Percentiles rank a stretch among this genome's conserved stretches.
Evolutionary conservation across 2,329 filamentous ascomycete genomes (phyloP).

Genomic region (Stachybotrys chartarum): DNA sequence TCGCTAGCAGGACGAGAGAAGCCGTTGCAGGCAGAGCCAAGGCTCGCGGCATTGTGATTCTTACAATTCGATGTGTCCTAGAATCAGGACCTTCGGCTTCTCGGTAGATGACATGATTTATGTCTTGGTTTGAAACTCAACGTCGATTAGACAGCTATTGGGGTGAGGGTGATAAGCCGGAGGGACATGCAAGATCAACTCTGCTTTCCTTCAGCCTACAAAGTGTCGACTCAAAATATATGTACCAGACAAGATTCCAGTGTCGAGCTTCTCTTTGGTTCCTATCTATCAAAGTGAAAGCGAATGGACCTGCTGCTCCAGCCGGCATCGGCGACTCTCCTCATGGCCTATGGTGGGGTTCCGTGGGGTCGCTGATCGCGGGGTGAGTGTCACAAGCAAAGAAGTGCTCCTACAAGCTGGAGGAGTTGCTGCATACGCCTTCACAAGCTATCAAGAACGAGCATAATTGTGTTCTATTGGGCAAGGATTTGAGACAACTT

Average conservation of each 20-base stretch:
- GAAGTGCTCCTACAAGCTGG: not conserved
- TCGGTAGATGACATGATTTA: constrained; percentile 11
- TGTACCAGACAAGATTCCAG: too few relatives aligned
- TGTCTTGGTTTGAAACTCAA: not conserved
- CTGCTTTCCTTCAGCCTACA: too few relatives aligned
- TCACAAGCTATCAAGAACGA: too few relatives aligned
- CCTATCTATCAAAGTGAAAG: too few relatives aligned
- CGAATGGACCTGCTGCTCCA: not conserved
- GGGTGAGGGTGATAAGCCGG: not conserved
- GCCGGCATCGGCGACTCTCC: not conserved
- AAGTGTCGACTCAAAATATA: too few relatives aligned
- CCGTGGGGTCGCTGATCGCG: not conserved
- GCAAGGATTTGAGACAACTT: too few relatives aligned
- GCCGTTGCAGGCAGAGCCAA: not conserved
- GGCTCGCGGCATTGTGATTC: constrained; percentile 4
- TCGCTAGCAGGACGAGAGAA: not conserved
- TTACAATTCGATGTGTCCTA: constrained; percentile 32
- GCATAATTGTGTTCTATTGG: too few relatives aligned
- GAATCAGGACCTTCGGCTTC: constrained; percentile 29
- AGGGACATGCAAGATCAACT: too few relatives aligned
- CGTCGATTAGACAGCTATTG: not conserved
- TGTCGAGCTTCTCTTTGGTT: too few relatives aligned
- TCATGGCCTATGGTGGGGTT: not conserved
- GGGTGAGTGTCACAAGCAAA: not conserved
- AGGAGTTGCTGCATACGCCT: too few relatives aligned